A percentile compares a stretch with the other conserved stretches of the same genome.
Evolutionary conservation across 108 stramenopile genomes (phyloP).

Genomic region (Skeletonema costatum): DNA sequence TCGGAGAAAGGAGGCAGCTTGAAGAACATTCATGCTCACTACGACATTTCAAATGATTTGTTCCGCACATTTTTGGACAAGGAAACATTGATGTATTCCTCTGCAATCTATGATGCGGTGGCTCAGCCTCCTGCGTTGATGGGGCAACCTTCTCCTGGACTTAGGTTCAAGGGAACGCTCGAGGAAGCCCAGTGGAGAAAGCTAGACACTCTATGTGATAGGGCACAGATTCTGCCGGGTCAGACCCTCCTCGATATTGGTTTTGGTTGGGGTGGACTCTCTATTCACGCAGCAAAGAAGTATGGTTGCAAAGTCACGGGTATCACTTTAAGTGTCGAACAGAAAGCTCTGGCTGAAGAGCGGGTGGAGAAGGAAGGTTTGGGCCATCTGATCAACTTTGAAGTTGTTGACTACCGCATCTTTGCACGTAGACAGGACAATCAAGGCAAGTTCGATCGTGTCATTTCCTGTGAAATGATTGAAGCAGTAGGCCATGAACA

Average conservation of each 20-base stretch:
- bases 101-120: conserved; percentile 87
- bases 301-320: conserved; percentile 92
- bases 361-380: conserved; percentile 85
- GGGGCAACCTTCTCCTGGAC: conserved; percentile 45
- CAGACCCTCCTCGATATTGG: conserved; percentile 93
- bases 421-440: conserved; percentile 72
- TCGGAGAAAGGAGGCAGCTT: conserved; percentile 80
- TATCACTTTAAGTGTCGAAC: conserved; percentile 95
- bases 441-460: conserved; percentile 87
- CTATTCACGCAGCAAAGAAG: conserved; percentile 89
- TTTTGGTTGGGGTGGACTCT: conserved; percentile 96
- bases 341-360: conserved; percentile 85
- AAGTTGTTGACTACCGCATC: conserved; percentile 92
- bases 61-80: conserved; percentile 91
- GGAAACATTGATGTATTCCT: conserved; percentile 91
- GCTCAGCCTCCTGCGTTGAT: conserved; percentile 31
- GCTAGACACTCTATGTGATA: conserved; percentile 86
- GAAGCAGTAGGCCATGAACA: conserved; percentile 98
- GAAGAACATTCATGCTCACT: conserved; percentile 97
- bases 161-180: conserved; percentile 67
- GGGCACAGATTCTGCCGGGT: conserved; percentile 75
- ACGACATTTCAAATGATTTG: conserved; percentile 93
- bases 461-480: conserved; percentile 97
- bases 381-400: conserved; percentile 83
- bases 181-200: conserved; percentile 97